phyloP scores from a whole-genome alignment of 169 alveolate genomes.

The Theileria orientalis region DNA sequence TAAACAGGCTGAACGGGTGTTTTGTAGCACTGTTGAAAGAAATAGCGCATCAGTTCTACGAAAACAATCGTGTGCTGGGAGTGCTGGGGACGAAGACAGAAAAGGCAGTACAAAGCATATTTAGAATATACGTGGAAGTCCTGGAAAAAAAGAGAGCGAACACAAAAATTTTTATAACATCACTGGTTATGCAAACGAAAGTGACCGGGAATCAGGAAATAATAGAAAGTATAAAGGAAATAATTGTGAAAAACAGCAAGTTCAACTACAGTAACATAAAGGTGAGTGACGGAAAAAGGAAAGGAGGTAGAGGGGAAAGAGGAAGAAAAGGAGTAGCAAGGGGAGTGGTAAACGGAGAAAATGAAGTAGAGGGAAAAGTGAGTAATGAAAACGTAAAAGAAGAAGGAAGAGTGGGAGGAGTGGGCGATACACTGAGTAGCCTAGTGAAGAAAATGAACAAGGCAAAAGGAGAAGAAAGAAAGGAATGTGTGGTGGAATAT shows the following conservation, averaged over 20 bases:
- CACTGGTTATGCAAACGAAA: conserved; percentile 9
- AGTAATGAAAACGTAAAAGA: not conserved
- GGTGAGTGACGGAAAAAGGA: not conserved
- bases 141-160: conserved; percentile 8
- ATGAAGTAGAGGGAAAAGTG: not conserved
- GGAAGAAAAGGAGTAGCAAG: not conserved
- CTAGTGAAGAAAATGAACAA: not conserved
- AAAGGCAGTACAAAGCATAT: conserved; percentile 33
- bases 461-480: conserved; percentile 23
- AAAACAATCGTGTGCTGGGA: conserved; percentile 16
- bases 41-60: conserved; percentile 20
- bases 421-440: not conserved
- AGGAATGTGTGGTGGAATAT: conserved; percentile 12
- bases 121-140: conserved; percentile 39
- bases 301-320: not conserved
- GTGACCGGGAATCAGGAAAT: not conserved
- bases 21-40: conserved; percentile 11
- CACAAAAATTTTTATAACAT: conserved; percentile 1
- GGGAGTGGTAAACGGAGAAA: too few species aligned
- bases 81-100: conserved; percentile 14
- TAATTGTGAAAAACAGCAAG: not conserved
- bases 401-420: not conserved
- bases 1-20: conserved; percentile 14
- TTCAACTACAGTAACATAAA: not conserved
- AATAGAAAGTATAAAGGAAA: not conserved